phyloP scores from a whole-genome alignment of 257 asterid species.

The Phtheirospermum japonicum region DNA sequence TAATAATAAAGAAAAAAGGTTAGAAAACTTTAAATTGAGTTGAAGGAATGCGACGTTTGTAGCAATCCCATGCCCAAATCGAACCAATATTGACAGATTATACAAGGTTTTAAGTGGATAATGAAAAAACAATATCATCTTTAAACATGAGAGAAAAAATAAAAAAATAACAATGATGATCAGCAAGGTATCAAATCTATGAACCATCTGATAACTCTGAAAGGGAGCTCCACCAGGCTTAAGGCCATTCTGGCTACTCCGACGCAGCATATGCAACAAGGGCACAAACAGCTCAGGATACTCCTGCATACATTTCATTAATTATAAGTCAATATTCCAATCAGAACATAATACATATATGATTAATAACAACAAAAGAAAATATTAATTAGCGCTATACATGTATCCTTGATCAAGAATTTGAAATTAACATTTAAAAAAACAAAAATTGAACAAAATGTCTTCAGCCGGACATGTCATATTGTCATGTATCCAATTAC shows the following conservation, averaged over 20 bases:
- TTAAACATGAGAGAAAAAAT: background rate
- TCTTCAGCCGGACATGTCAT: too few species aligned
- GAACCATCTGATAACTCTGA: conserved; percentile 43
- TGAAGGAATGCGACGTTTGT: background rate
- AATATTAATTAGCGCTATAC: background rate
- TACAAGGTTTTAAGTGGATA: background rate
- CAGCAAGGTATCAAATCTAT: conserved; percentile 51
- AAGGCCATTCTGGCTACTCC: conserved; percentile 44
- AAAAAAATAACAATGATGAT: background rate
- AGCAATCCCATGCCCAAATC: background rate
- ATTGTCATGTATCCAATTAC: too few species aligned
- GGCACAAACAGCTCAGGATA: conserved; percentile 43
- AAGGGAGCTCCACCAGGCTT: conserved; percentile 44
- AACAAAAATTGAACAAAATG: too few species aligned
- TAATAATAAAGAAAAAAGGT: too few species aligned
- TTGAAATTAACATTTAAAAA: background rate
- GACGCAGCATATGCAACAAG: conserved; percentile 56
- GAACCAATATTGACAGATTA: background rate
- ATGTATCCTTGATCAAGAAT: background rate
- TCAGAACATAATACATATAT: too few species aligned
- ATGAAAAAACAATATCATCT: background rate
- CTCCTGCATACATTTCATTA: conserved; percentile 25
- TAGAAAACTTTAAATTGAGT: background rate
- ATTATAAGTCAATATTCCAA: background rate
- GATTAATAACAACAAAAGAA: background rate